Conservation (phyloP, 2,329 filamentous ascomycete genomes). For the Paracorniculantispora psalliotae region DNA sequence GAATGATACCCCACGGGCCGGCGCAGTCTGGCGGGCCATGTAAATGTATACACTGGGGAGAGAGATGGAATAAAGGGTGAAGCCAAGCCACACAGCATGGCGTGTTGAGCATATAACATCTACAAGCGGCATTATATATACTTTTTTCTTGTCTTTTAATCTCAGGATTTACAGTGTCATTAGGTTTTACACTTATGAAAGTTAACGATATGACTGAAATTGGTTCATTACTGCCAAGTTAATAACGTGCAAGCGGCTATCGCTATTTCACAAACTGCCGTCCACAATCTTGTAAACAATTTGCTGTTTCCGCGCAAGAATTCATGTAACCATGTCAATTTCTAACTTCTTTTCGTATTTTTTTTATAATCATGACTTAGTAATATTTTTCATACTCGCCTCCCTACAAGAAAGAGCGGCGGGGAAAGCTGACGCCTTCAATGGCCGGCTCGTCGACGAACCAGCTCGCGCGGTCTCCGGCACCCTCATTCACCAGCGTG, state of each 20-base stretch:
- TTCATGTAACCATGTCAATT: neutral
- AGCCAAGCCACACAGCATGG: too few relatives aligned
- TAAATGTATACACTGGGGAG: constrained; percentile 16
- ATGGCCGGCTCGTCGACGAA: constrained; percentile 86
- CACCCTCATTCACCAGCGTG: constrained; percentile 77
- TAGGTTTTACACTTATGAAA: too few relatives aligned
- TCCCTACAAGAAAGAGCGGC: constrained; percentile 58
- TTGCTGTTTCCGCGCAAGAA: too few relatives aligned
- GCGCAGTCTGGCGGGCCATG: constrained; percentile 44
- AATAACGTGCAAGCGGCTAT: too few relatives aligned
- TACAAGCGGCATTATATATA: neutral
- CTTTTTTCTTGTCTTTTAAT: too few relatives aligned
- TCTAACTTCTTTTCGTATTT: neutral
- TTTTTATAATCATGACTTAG: neutral
- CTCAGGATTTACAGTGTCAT: too few relatives aligned
- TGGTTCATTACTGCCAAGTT: too few relatives aligned
- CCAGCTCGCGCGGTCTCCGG: constrained; percentile 86
- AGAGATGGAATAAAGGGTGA: neutral
- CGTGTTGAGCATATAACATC: neutral
- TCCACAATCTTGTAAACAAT: too few relatives aligned
- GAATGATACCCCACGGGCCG: constrained; percentile 34
- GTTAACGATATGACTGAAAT: too few relatives aligned
- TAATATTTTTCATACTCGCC: neutral
- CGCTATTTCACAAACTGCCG: neutral
- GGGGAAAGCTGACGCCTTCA: constrained; percentile 77